These are phyloP conservation scores for Detonula confervacea DNA, from an alignment of 352 stramenopile genomes.

Conservation along the genomic window DNA sequence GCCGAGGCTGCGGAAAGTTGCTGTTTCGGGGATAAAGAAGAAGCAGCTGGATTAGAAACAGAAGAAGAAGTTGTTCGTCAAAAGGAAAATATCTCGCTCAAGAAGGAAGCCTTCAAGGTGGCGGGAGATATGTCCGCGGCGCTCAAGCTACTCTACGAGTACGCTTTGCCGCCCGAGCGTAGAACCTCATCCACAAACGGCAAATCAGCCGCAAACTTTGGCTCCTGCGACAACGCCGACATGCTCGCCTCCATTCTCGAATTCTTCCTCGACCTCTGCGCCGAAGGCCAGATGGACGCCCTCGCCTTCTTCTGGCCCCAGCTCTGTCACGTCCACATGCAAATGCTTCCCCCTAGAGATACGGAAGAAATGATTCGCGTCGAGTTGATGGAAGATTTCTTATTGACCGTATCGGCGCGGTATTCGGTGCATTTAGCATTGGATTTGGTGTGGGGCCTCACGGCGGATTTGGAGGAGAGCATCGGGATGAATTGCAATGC, in stretches of 20 bases:
- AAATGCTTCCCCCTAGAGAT: constrained; percentile 78
- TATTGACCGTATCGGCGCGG: constrained; percentile 70
- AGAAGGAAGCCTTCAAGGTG: constrained; percentile 83
- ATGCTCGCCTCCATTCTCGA: constrained; percentile 81
- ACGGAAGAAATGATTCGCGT: constrained; percentile 65
- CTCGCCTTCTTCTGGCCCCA: constrained; percentile 84
- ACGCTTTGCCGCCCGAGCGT: constrained; percentile 63
- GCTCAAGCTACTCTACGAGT: constrained; percentile 79
- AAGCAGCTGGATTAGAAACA: constrained; percentile 11
- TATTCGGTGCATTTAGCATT: constrained; percentile 82
- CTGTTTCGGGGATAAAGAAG: constrained; percentile 23
- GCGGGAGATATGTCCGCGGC: constrained; percentile 83
- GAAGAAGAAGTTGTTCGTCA: constrained; percentile 38
- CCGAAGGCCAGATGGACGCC: constrained; percentile 71
- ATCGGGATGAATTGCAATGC: constrained; percentile 40
- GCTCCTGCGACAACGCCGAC: constrained; percentile 59
- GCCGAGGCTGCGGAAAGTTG: constrained; percentile 34
- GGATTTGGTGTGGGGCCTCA: constrained; percentile 78
- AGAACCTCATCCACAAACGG: constrained; percentile 16
- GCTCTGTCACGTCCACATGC: constrained; percentile 81
- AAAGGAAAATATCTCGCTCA: constrained; percentile 58
- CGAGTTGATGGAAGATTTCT: constrained; percentile 84
- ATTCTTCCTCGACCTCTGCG: constrained; percentile 83
- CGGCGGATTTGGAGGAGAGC: constrained; percentile 81
- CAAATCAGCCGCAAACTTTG: not conserved